Evolutionary conservation across 371 early-diverging fungal genomes (phyloP).

Genomic region (Actinomortierella ambigua): DNA sequence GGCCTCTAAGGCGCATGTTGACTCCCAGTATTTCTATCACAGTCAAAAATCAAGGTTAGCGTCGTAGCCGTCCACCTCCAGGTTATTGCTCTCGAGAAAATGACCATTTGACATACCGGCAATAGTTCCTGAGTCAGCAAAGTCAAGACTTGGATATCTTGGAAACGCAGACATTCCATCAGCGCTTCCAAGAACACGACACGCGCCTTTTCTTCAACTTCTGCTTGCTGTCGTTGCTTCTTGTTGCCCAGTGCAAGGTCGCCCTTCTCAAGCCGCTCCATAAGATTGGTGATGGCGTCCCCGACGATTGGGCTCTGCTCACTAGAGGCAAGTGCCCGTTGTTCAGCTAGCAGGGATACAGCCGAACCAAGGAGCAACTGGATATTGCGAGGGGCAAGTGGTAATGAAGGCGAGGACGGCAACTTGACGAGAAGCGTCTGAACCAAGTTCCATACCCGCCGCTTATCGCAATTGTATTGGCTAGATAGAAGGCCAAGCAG

Average conservation of each 20-base stretch:
- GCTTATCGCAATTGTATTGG: constrained; percentile 35
- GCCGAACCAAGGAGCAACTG: constrained; percentile 15
- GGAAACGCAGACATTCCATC: constrained; percentile 22
- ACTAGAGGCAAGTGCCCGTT: constrained; percentile 10
- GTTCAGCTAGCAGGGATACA: constrained; percentile 17
- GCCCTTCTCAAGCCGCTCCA: constrained; percentile 28
- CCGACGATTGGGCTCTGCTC: constrained; percentile 13
- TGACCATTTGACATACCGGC: constrained; percentile 14
- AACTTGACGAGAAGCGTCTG: constrained; percentile 13
- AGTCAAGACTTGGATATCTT: constrained; percentile 11
- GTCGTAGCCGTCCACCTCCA: not conserved
- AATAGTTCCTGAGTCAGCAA: constrained; percentile 28
- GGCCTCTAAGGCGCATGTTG: constrained; percentile 21
- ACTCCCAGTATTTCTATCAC: constrained; percentile 31
- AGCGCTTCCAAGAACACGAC: constrained; percentile 24
- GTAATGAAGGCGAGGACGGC: constrained; percentile 13
- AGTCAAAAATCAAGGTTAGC: not conserved
- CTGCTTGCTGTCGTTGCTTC: not conserved
- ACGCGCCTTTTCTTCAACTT: constrained; percentile 15
- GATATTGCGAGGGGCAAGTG: constrained; percentile 26
- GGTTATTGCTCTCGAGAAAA: not conserved
- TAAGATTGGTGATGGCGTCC: constrained; percentile 1
- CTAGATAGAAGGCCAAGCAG: constrained; percentile 29
- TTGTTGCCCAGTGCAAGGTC: constrained; percentile 27
- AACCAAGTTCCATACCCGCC: constrained; percentile 14